Evolutionary conservation across 2,329 filamentous ascomycete genomes (phyloP), one percentile per base, ranked within the genome.

Genomic region (Talaromyces islandicus): DNA sequence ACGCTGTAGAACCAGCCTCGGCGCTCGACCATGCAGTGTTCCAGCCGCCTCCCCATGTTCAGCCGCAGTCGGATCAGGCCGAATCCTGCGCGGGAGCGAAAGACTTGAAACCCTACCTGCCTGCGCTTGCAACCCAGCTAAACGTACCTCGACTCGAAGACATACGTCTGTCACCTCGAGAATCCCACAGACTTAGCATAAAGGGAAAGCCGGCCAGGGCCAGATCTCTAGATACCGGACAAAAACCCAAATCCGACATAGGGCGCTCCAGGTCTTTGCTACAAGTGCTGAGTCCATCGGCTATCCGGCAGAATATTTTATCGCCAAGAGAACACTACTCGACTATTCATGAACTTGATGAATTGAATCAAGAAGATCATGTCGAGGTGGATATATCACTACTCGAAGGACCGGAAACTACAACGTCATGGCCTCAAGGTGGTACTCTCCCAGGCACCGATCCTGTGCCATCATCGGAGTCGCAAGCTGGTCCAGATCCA

Each of bases 311-410:
- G 17, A 54, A 41, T 51, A 57, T 51, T 7, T 52, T 56, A 43
- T 21, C 56, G 4, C 27, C 54, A 14, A 56, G 57, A 30, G 59
- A 57, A 25, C 58, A 50, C 5, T 61, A 62, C 27, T 48, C 55
- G 25, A 43, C 43, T 38, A 43, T 64, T 7, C 61, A 64, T 19
- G 62, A 64, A 32, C 56, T 63, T 11, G 62, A 61, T 41, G 59
- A 63, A 10, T 21, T 62, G 11, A 56, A 50, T 24, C 52, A 63
- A 29, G 53, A 54, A 11, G 61, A 62, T 24, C 21, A 57, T 17
- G 53, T 54, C 21, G 54, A 52, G 21, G 64, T 65, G 17, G 65
- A 66, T 52, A 64, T 66, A n/a, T 66, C 65, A 9, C 64, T 62
- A 12, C 43, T 66, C 17, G 65, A 66, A 51, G 65, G 65, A 1